Evolutionary conservation across 73 alveolate genomes (phyloP).

Genomic region (Tetrahymena malaccensis): DNA sequence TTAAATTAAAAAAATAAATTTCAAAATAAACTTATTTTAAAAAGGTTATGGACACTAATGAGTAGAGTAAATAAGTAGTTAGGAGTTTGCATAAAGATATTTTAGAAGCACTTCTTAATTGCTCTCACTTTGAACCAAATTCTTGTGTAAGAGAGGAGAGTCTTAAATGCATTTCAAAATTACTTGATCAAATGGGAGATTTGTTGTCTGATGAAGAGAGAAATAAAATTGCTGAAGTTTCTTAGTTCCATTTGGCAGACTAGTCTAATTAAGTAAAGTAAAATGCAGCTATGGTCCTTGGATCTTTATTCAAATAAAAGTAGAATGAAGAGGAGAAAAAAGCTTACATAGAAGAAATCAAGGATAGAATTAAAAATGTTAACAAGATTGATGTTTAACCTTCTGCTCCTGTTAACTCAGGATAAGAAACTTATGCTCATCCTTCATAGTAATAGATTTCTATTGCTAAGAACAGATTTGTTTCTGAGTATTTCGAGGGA

Average conservation of each 20-base stretch:
- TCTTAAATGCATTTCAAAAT: not conserved
- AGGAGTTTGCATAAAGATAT: not conserved
- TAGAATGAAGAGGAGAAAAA: not conserved
- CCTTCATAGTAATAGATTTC: not conserved
- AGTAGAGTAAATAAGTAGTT: not conserved
- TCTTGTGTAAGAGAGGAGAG: not conserved
- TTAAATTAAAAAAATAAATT: too few relatives aligned
- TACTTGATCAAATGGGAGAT: not conserved
- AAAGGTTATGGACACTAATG: not conserved
- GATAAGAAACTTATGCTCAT: not conserved
- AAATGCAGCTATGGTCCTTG: not conserved
- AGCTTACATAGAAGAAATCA: not conserved
- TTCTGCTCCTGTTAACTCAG: not conserved
- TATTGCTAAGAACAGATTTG: not conserved
- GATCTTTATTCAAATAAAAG: not conserved
- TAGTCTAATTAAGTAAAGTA: not conserved
- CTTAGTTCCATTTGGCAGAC: not conserved
- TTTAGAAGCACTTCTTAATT: not conserved
- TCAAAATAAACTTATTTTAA: not conserved
- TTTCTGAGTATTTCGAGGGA: not conserved
- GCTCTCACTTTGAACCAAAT: not conserved
- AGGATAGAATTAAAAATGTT: not conserved
- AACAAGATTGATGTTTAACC: not conserved
- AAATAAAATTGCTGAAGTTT: not conserved
- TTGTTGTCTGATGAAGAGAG: not conserved